These are phyloP conservation scores for Sporothrix euskadiensis DNA, from an alignment of 2,329 filamentous ascomycete genomes.

Conservation along the genomic window DNA sequence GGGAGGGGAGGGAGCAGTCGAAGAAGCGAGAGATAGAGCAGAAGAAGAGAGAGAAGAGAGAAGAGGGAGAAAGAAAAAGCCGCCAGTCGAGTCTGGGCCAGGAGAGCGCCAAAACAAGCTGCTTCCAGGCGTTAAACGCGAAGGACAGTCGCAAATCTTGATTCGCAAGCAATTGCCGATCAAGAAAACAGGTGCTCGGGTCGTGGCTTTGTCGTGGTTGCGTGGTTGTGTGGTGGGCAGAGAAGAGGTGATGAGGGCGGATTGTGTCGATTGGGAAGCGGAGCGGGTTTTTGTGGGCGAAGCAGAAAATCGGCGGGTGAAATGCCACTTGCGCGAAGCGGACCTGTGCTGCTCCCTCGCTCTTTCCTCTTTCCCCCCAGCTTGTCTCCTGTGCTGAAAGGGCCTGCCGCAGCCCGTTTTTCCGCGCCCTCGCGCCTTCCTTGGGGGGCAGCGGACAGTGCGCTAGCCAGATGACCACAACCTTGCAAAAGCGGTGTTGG, in stretches of 20 bases:
- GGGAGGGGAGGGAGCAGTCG: not conserved
- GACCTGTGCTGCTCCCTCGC: conserved; percentile 19
- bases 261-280: conserved; percentile 8
- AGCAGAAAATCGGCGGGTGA: conserved; percentile 30
- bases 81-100: not conserved
- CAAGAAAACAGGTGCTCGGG: not conserved
- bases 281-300: conserved; percentile 25
- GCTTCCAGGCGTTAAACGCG: conserved; percentile 7
- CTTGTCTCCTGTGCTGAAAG: conserved; percentile 10
- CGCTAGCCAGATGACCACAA: conserved; percentile 28
- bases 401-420: not conserved
- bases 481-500: conserved; percentile 21
- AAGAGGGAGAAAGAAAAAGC: conserved; percentile 1
- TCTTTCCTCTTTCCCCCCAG: conserved; percentile 18
- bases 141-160: not conserved
- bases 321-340: conserved; percentile 31
- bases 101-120: conserved; percentile 20
- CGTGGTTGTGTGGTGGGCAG: conserved; percentile 1
- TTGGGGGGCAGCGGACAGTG: conserved; percentile 10
- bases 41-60: not conserved
- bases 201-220: not conserved
- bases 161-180: conserved; percentile 13
- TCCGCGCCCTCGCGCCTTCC: conserved; percentile 14
- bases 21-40: not conserved
- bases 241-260: not conserved